Evolutionary conservation across 2,329 filamentous ascomycete species (phyloP).

Genomic region (Mollisiaceae sp.): DNA sequence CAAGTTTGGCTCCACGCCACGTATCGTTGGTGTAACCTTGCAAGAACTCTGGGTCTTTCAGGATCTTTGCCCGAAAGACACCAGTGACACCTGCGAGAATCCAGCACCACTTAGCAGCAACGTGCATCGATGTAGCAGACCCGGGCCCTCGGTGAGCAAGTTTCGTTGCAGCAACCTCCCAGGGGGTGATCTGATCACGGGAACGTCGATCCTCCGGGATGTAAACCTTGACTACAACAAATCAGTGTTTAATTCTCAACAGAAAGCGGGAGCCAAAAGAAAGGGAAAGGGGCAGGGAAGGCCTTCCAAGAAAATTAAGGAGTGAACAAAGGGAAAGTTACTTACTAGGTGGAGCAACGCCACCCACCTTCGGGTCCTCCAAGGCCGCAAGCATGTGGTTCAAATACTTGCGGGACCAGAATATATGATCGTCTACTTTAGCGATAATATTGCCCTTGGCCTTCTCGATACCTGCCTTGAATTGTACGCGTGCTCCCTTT

Average conservation of each 20-base stretch:
- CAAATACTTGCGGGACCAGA: constrained; percentile 6
- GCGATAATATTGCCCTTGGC: constrained; percentile 14
- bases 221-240: constrained; percentile 1
- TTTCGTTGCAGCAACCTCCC: constrained; percentile 13
- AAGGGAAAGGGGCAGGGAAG: neutral
- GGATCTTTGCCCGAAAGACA: neutral
- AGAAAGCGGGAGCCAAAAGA: neutral
- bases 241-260: neutral
- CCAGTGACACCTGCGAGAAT: constrained; percentile 7
- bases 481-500: constrained; percentile 7
- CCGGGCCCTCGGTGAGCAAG: constrained; percentile 2
- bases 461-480: constrained; percentile 3
- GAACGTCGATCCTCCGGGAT: constrained; percentile 8
- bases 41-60: neutral
- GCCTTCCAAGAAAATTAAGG: neutral
- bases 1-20: constrained; percentile 7
- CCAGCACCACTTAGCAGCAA: constrained; percentile 10
- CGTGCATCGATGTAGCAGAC: constrained; percentile 7
- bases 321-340: neutral
- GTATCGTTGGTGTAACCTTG: constrained; percentile 4
- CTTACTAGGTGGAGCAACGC: constrained; percentile 1
- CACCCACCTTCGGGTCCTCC: constrained; percentile 10
- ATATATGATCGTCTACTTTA: constrained; percentile 9
- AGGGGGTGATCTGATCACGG: neutral
- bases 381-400: constrained; percentile 14